Conservation (phyloP, 805 yeast genomes). For the Candida anglica region DNA sequence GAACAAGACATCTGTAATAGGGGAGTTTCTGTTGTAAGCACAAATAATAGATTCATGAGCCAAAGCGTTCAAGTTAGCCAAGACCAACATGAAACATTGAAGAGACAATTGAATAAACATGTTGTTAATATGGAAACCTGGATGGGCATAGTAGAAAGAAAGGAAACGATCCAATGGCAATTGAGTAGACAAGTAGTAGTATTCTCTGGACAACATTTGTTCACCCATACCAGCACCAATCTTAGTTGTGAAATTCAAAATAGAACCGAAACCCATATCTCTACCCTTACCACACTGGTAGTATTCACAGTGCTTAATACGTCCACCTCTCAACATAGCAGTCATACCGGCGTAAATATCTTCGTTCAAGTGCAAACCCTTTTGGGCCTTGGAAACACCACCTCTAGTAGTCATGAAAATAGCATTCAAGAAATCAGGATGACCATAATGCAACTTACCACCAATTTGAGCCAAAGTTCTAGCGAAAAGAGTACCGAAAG, state of each 20-base stretch:
- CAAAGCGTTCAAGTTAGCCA: conserved; percentile 60
- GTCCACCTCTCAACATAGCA: conserved; percentile 75
- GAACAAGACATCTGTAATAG: conserved; percentile 55
- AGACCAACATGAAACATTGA: conserved; percentile 52
- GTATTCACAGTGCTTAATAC: conserved; percentile 80
- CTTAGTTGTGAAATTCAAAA: conserved; percentile 75
- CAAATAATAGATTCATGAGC: conserved; percentile 61
- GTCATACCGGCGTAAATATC: conserved; percentile 87
- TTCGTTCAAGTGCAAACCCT: conserved; percentile 77
- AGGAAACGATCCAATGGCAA: conserved; percentile 74
- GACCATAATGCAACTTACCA: conserved; percentile 83
- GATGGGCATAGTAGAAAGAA: conserved; percentile 81
- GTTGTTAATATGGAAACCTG: conserved; percentile 81
- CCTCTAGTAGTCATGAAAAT: conserved; percentile 82
- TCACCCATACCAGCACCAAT: conserved; percentile 93
- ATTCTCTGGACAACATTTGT: conserved; percentile 78
- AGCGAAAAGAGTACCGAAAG: conserved; percentile 81
- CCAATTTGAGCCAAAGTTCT: conserved; percentile 80
- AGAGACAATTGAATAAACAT: conserved; percentile 66
- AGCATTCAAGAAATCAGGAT: conserved; percentile 76
- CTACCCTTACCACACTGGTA: conserved; percentile 85
- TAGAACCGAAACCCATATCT: conserved; percentile 81
- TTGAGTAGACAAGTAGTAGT: conserved; percentile 73
- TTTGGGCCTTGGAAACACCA: conserved; percentile 83
- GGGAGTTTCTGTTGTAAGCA: conserved; percentile 52